These are phyloP conservation scores for Aegilops sharonensis DNA, from an alignment of 176 grass and related monocot species.

Conservation along the genomic window DNA sequence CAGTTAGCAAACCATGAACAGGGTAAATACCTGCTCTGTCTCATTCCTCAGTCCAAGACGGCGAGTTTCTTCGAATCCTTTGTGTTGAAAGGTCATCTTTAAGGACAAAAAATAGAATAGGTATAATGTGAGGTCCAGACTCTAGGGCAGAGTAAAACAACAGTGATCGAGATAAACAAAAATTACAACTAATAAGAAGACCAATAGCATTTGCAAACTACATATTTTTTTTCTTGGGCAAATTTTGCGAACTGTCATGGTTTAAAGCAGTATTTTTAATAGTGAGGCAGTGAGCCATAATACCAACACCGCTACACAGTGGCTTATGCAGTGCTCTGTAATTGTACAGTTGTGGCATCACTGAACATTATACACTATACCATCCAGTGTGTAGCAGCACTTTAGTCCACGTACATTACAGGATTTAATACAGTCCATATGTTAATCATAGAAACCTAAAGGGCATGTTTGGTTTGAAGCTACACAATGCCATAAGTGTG, in stretches of 20 bases:
- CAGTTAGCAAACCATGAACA: not conserved
- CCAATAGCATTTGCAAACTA: not conserved
- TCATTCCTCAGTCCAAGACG: constrained; percentile 90
- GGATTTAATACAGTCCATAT: not conserved
- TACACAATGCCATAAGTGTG: not conserved
- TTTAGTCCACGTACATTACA: not conserved
- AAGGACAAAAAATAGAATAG: not conserved
- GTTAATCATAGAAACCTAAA: not conserved
- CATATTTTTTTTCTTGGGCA: not conserved
- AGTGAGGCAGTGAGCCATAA: not conserved
- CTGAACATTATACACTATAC: not conserved
- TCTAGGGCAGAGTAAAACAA: not conserved
- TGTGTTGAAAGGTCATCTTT: constrained; percentile 92
- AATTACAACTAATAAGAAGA: constrained; percentile 1
- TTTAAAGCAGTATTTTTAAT: constrained; percentile 4
- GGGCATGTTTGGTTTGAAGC: not conserved
- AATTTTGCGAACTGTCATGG: not conserved
- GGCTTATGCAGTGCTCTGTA: not conserved
- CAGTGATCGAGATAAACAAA: not conserved
- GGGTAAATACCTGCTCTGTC: constrained; percentile 71
- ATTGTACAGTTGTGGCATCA: not conserved
- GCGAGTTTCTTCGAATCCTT: constrained; percentile 96
- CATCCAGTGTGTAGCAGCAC: not conserved
- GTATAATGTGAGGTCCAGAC: not conserved
- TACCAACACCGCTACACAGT: not conserved